These are phyloP conservation scores for Rhynchosporium agropyri DNA, from an alignment of 2,329 filamentous ascomycete species.

Conservation along the genomic window DNA sequence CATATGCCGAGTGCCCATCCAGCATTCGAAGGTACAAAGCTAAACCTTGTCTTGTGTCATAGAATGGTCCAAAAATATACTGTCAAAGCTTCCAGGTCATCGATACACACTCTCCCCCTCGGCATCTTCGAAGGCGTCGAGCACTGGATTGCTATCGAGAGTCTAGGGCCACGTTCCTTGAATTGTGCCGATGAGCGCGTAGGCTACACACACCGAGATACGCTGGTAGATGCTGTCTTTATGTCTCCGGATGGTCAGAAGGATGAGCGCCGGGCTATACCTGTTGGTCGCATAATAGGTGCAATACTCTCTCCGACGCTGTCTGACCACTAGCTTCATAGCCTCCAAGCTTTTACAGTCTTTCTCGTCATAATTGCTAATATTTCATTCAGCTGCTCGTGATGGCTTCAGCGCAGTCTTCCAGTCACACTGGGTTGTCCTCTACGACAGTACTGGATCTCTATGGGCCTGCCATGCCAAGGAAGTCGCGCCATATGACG, in stretches of 20 bases:
- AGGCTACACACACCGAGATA: neutral
- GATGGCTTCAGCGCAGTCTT: neutral
- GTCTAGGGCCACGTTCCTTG: too few species aligned
- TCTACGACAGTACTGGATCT: neutral
- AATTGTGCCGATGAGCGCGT: too few species aligned
- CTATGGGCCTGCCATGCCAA: conserved; percentile 4
- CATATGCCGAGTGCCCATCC: too few species aligned
- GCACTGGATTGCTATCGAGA: too few species aligned
- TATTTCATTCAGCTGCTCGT: neutral
- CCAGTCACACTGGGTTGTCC: neutral
- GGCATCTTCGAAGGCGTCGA: too few species aligned
- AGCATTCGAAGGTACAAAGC: too few species aligned
- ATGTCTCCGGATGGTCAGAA: neutral
- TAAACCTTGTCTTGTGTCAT: too few species aligned
- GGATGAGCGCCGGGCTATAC: neutral
- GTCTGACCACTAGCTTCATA: neutral
- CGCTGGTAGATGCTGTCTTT: neutral
- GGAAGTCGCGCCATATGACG: neutral
- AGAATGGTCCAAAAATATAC: too few species aligned
- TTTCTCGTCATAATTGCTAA: neutral
- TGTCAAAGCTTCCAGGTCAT: too few species aligned
- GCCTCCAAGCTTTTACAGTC: neutral
- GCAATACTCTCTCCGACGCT: neutral
- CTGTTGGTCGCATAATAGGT: neutral
- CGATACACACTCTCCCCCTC: too few species aligned